phyloP scores from a whole-genome alignment of 257 asterid species.

The Paraleonurus japonicus region DNA sequence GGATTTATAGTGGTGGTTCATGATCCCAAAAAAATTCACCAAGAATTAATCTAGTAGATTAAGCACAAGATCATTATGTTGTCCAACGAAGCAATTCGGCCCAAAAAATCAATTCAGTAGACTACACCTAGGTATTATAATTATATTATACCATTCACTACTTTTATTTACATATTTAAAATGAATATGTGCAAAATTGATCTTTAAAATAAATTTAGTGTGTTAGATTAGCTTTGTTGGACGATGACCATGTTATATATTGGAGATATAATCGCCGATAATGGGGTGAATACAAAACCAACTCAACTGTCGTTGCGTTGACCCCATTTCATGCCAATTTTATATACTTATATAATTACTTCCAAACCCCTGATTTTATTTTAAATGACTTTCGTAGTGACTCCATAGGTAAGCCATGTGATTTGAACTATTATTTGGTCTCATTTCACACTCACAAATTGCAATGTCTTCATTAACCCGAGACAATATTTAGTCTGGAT shows the following conservation, averaged over 20 bases:
- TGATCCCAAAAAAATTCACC: neutral
- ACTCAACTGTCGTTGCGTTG: conserved; percentile 15
- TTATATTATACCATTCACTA: too few relatives aligned
- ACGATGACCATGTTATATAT: conserved; percentile 33
- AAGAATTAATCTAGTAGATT: neutral
- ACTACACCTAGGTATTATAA: neutral
- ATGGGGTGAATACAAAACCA: conserved; percentile 11
- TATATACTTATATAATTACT: too few relatives aligned
- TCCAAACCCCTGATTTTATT: neutral
- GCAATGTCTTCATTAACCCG: neutral
- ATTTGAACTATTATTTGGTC: neutral
- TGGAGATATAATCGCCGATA: conserved; percentile 34
- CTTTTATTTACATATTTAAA: neutral
- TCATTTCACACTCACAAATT: neutral
- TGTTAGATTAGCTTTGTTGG: conserved; percentile 12
- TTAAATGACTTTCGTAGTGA: neutral
- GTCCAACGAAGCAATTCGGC: neutral
- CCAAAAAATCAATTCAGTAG: neutral
- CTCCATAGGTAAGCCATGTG: conserved; percentile 23
- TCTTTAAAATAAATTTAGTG: too few relatives aligned
- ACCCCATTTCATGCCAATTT: neutral
- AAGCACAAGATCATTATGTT: neutral
- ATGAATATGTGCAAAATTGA: neutral
- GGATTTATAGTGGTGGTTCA: neutral
- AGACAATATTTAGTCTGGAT: neutral